Conservation (phyloP, 1,284 basidiomycete species). For the Sanghuangporus sanghuang region DNA sequence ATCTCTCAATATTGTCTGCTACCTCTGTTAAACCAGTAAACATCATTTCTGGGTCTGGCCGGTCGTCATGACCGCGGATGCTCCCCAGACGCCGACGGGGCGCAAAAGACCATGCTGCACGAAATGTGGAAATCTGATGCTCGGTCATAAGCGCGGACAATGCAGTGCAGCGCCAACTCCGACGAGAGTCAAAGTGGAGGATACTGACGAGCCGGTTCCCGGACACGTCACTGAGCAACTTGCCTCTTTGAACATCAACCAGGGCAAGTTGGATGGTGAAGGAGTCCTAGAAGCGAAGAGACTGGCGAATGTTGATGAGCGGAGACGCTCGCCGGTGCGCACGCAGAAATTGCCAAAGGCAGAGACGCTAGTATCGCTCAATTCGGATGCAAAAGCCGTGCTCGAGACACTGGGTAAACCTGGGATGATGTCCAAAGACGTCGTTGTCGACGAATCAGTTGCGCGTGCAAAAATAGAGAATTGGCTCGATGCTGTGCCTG, state of each 20-base stretch:
- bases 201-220: background rate
- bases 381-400: conserved; percentile 7
- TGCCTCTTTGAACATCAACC: background rate
- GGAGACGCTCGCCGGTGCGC: conserved; percentile 2
- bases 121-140: conserved; percentile 15
- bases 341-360: background rate
- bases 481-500: conserved; percentile 13
- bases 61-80: background rate
- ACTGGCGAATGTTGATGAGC: background rate
- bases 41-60: no score
- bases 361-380: conserved; percentile 11
- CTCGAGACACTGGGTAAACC: conserved; percentile 9
- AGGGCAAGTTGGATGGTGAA: background rate
- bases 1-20: background rate
- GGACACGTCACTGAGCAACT: conserved; percentile 1
- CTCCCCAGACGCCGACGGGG: conserved; percentile 1
- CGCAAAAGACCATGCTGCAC: conserved; percentile 16
- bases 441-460: background rate
- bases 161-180: conserved; percentile 5
- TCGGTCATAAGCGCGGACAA: conserved; percentile 16
- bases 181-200: background rate
- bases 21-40: background rate
- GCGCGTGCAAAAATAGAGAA: conserved; percentile 4
- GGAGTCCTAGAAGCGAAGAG: background rate
- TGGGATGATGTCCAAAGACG: conserved; percentile 5